A percentile compares a stretch with the other conserved stretches of the same genome.
These are phyloP conservation scores for Elongisporangium anandrum DNA, from an alignment of 352 stramenopile genomes.

Conservation along the genomic window DNA sequence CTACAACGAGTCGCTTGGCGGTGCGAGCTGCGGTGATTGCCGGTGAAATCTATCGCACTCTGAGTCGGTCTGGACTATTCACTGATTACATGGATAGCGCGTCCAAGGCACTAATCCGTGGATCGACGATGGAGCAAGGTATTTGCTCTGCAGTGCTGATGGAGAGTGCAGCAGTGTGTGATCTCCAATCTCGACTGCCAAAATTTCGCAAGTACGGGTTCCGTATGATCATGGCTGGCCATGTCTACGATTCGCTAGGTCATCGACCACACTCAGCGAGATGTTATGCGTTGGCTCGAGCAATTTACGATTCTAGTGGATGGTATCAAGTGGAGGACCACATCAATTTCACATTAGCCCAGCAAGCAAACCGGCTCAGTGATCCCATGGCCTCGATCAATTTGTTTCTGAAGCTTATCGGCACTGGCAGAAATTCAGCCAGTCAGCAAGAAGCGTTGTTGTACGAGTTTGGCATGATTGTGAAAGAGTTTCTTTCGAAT, in stretches of 20 bases:
- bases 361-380: slow-evolving; percentile 72
- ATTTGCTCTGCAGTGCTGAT: slow-evolving; percentile 83
- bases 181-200: slow-evolving; percentile 56
- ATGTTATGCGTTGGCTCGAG: slow-evolving; percentile 72
- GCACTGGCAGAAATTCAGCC: slow-evolving; percentile 72
- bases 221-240: slow-evolving; percentile 86
- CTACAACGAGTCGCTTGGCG: slow-evolving; percentile 44
- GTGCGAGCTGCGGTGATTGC: slow-evolving; percentile 67
- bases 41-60: slow-evolving; percentile 73
- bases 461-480: slow-evolving; percentile 79
- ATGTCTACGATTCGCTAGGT: slow-evolving; percentile 74
- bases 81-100: slow-evolving; percentile 87
- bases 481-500: slow-evolving; percentile 70
- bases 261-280: slow-evolving; percentile 73
- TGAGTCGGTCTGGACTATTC: slow-evolving; percentile 72
- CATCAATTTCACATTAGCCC: slow-evolving; percentile 84
- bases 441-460: slow-evolving; percentile 80
- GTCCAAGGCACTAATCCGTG: slow-evolving; percentile 74
- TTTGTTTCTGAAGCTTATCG: slow-evolving; percentile 83
- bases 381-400: slow-evolving; percentile 82
- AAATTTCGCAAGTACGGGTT: slow-evolving; percentile 89
- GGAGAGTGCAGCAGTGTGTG: slow-evolving; percentile 73
- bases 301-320: slow-evolving; percentile 75
- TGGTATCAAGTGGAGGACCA: slow-evolving; percentile 88
- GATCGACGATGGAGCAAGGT: slow-evolving; percentile 80